Percentiles rank a stretch among this genome's conserved stretches.
Evolutionary conservation across 805 yeast species (phyloP).

Genomic region (Kodamaea laetipori): DNA sequence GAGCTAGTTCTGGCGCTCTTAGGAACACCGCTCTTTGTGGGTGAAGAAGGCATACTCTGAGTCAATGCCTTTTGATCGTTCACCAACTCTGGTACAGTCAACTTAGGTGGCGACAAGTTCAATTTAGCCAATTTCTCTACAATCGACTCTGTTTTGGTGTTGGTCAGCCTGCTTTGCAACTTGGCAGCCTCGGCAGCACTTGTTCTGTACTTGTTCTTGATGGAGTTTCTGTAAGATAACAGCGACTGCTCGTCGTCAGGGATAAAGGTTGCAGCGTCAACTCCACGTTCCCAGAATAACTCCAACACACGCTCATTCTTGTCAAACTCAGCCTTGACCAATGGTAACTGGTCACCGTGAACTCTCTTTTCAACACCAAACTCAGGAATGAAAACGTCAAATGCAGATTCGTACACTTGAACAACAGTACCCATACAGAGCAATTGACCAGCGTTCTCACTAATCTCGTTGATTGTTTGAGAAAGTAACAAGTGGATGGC

Average conservation of each 20-base stretch:
- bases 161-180: slow-evolving; percentile 43
- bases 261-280: slow-evolving; percentile 85
- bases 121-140: slow-evolving; percentile 50
- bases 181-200: slow-evolving; percentile 73
- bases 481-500: slow-evolving; percentile 84
- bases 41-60: slow-evolving; percentile 17
- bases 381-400: slow-evolving; percentile 89
- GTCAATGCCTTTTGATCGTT: slow-evolving; percentile 4
- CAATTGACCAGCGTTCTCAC: slow-evolving; percentile 73
- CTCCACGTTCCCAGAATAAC: slow-evolving; percentile 89
- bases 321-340: slow-evolving; percentile 89
- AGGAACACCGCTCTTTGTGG: slow-evolving; percentile 22
- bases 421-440: slow-evolving; percentile 83
- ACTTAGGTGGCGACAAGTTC: slow-evolving; percentile 52
- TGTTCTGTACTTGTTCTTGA: slow-evolving; percentile 75
- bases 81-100: slow-evolving; percentile 24
- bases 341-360: slow-evolving; percentile 95
- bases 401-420: slow-evolving; percentile 94
- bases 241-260: slow-evolving; percentile 89
- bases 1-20: slow-evolving; percentile 26
- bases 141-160: slow-evolving; percentile 44
- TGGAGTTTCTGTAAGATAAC: slow-evolving; percentile 72
- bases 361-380: slow-evolving; percentile 95
- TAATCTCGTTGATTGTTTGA: slow-evolving; percentile 78
- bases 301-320: slow-evolving; percentile 67